Evolutionary conservation across 1,284 basidiomycete genomes (phyloP).

Genomic region (Puccinia brachypodii): DNA sequence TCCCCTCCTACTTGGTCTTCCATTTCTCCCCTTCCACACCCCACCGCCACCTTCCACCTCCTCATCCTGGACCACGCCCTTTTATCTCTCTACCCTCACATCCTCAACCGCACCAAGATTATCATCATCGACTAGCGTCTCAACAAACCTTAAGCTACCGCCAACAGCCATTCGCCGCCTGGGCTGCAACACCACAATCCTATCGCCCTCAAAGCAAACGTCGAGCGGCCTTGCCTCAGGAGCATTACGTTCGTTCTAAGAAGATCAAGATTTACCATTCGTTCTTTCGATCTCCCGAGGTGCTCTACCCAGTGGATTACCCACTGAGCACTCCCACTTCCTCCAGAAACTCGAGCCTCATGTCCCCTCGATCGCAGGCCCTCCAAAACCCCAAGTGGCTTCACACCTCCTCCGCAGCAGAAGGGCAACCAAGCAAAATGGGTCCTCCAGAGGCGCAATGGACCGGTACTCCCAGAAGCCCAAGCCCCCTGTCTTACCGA

Average conservation of each 20-base stretch:
- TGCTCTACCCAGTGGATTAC: constrained; percentile 3
- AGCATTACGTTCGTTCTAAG: background rate
- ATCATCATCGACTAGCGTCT: background rate
- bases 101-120: background rate
- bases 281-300: constrained; percentile 2
- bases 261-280: constrained; percentile 9
- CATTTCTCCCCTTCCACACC: constrained; percentile 16
- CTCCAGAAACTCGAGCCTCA: background rate
- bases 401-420: constrained; percentile 9
- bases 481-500: background rate
- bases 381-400: constrained; percentile 18
- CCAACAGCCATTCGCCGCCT: background rate
- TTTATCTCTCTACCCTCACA: background rate
- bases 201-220: background rate
- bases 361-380: background rate
- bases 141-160: background rate
- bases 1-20: background rate
- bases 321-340: background rate
- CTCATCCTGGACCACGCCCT: constrained; percentile 13
- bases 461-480: constrained; percentile 1
- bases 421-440: constrained; percentile 3
- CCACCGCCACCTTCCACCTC: constrained; percentile 18
- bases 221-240: background rate
- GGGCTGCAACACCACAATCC: background rate
- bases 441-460: background rate